phyloP scores from a whole-genome alignment of 352 stramenopile genomes.

The Pythium oligandrum region DNA sequence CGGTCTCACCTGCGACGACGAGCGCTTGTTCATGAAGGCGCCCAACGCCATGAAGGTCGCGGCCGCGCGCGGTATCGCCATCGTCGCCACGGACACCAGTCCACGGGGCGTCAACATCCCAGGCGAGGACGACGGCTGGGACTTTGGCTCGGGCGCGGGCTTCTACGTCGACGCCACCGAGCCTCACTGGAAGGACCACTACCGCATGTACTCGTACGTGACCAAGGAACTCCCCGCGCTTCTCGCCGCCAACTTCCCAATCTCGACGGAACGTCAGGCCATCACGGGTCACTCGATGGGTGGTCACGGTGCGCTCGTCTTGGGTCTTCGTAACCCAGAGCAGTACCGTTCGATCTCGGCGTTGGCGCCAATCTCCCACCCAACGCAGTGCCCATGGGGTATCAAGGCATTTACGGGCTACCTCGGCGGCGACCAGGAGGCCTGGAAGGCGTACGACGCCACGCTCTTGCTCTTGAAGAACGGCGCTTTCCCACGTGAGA shows the following conservation, averaged over 20 bases:
- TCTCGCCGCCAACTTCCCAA: slow-evolving; percentile 82
- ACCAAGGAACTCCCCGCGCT: slow-evolving; percentile 93
- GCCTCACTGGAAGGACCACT: slow-evolving; percentile 90
- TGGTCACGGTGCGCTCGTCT: slow-evolving; percentile 94
- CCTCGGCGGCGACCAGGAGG: slow-evolving; percentile 87
- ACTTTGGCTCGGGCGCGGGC: slow-evolving; percentile 95
- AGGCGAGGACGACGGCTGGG: slow-evolving; percentile 93
- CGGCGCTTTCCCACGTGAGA: slow-evolving; percentile 54
- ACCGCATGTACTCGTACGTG: slow-evolving; percentile 98
- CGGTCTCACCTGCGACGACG: slow-evolving; percentile 96
- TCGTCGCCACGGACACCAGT: slow-evolving; percentile 95
- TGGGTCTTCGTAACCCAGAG: slow-evolving; percentile 88
- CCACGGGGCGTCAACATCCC: slow-evolving; percentile 89
- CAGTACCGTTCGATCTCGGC: slow-evolving; percentile 93
- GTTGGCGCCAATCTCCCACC: slow-evolving; percentile 96
- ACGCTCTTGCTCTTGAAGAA: slow-evolving; percentile 82
- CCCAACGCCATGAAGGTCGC: slow-evolving; percentile 86
- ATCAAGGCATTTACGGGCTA: slow-evolving; percentile 98
- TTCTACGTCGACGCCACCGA: slow-evolving; percentile 98
- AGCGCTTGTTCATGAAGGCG: slow-evolving; percentile 95
- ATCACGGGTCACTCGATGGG: slow-evolving; percentile 98
- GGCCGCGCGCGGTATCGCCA: slow-evolving; percentile 88
- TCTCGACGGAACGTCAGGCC: slow-evolving; percentile 76
- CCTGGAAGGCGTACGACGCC: slow-evolving; percentile 90
- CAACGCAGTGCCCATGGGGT: slow-evolving; percentile 95